A percentile compares a stretch with the other conserved stretches of the same genome.
Conservation (phyloP, 768 basidiomycete genomes). For the Brasilioporus rufonigricans region DNA sequence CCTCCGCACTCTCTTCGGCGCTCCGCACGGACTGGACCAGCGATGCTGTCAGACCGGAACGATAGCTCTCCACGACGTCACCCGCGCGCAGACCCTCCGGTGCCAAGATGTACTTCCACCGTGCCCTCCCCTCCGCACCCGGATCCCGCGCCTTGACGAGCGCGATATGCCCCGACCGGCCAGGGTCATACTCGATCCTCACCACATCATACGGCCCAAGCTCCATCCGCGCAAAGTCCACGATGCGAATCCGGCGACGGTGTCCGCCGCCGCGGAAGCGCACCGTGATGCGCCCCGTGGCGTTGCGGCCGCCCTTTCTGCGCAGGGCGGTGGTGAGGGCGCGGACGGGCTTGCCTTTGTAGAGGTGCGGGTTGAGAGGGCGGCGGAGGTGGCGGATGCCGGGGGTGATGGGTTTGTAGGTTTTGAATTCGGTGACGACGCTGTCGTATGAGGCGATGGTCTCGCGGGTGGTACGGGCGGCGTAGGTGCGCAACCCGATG, state of each 20-base stretch:
- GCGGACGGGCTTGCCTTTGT: conserved; percentile 81
- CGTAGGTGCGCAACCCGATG: conserved; percentile 30
- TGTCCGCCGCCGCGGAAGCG: conserved; percentile 92
- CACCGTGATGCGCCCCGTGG: conserved; percentile 81
- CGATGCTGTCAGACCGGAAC: conserved; percentile 75
- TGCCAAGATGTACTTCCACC: conserved; percentile 91
- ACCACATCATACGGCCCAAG: conserved; percentile 85
- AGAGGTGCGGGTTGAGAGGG: conserved; percentile 81
- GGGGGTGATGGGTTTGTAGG: conserved; percentile 86
- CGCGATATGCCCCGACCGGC: conserved; percentile 91
- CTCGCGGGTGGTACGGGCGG: conserved; percentile 32
- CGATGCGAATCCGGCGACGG: conserved; percentile 74
- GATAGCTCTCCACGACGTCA: conserved; percentile 82
- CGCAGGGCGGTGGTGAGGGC: conserved; percentile 79
- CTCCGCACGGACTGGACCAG: conserved; percentile 47
- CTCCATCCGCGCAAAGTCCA: conserved; percentile 83
- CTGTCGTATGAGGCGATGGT: conserved; percentile 31
- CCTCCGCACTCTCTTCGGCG: conserved; percentile 15
- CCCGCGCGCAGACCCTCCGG: conserved; percentile 88
- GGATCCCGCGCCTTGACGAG: conserved; percentile 67
- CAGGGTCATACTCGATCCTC: conserved; percentile 96
- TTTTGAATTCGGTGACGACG: conserved; percentile 70
- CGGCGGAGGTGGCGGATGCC: conserved; percentile 83
- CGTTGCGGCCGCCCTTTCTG: conserved; percentile 84
- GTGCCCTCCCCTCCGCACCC: conserved; percentile 48